Evolutionary conservation across 1,284 basidiomycete species (phyloP).

Genomic region (Schizophyllum commune): DNA sequence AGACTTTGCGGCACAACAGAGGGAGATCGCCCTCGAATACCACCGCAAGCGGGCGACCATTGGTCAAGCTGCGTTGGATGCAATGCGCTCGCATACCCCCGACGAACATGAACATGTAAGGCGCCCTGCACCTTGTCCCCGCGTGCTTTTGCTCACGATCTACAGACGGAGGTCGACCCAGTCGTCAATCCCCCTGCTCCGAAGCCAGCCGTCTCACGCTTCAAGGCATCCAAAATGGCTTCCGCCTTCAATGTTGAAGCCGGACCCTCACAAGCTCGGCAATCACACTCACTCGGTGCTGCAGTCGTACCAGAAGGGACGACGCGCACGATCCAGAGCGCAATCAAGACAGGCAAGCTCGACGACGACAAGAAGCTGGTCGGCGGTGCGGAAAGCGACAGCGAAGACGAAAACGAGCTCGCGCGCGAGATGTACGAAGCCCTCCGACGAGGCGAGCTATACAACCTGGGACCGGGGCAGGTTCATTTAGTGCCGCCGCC

Average conservation of each 20-base stretch:
- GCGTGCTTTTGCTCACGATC: not conserved
- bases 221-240: constrained; percentile 47
- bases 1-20: constrained; percentile 56
- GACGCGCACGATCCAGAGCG: constrained; percentile 43
- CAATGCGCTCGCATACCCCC: constrained; percentile 33
- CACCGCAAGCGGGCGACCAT: constrained; percentile 51
- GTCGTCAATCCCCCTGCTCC: constrained; percentile 13
- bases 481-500: constrained; percentile 17
- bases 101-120: not conserved
- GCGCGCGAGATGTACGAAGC: constrained; percentile 48
- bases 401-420: constrained; percentile 8
- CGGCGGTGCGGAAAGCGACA: constrained; percentile 31
- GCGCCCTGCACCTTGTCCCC: not conserved
- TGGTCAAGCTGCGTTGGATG: constrained; percentile 41
- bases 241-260: constrained; percentile 33
- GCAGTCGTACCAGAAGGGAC: constrained; percentile 44
- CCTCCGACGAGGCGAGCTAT: constrained; percentile 46
- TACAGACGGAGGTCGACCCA: not conserved
- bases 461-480: constrained; percentile 47
- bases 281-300: constrained; percentile 33
- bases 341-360: constrained; percentile 56
- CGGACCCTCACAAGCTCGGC: constrained; percentile 12
- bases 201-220: constrained; percentile 50
- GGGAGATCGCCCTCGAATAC: constrained; percentile 68
- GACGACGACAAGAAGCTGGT: constrained; percentile 44